phyloP scores from a whole-genome alignment of 2,329 filamentous ascomycete genomes.

The Cladosporium oxysporum region DNA sequence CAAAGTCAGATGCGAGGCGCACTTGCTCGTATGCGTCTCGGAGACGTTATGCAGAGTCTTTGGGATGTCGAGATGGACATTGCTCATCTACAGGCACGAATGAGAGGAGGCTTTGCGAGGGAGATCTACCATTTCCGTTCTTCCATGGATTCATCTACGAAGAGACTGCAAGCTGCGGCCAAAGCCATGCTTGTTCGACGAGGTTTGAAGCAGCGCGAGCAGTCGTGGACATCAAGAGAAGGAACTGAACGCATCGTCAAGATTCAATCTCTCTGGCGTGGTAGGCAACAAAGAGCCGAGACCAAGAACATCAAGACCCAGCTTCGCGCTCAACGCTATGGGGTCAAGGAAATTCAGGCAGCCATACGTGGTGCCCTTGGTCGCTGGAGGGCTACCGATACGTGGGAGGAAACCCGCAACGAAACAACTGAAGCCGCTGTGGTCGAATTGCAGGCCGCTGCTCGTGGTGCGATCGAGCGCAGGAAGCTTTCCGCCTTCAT shows the following conservation, averaged over 20 bases:
- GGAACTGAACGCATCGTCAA: slow-evolving; percentile 69
- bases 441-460: slow-evolving; percentile 43
- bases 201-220: slow-evolving; percentile 62
- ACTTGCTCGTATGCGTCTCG: slow-evolving; percentile 72
- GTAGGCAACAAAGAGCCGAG: slow-evolving; percentile 55
- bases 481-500: slow-evolving; percentile 77
- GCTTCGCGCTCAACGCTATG: slow-evolving; percentile 48
- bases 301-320: slow-evolving; percentile 50
- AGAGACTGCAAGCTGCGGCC: slow-evolving; percentile 74
- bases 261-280: slow-evolving; percentile 79
- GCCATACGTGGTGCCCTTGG: slow-evolving; percentile 55
- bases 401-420: slow-evolving; percentile 45
- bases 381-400: slow-evolving; percentile 53
- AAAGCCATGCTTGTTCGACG: slow-evolving; percentile 75
- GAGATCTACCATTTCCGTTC: slow-evolving; percentile 81
- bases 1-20: slow-evolving; percentile 87
- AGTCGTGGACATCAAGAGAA: slow-evolving; percentile 64
- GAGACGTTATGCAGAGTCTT: slow-evolving; percentile 79
- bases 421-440: slow-evolving; percentile 38
- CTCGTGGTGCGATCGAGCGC: slow-evolving; percentile 72
- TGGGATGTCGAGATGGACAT: slow-evolving; percentile 83
- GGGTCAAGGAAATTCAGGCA: slow-evolving; percentile 46
- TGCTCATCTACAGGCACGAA: slow-evolving; percentile 78
- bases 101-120: slow-evolving; percentile 83
- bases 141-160: slow-evolving; percentile 78